Percentiles rank a stretch among this genome's conserved stretches.
Conservation (phyloP, 2,329 filamentous ascomycete species). For the Aspergillus neotritici region DNA sequence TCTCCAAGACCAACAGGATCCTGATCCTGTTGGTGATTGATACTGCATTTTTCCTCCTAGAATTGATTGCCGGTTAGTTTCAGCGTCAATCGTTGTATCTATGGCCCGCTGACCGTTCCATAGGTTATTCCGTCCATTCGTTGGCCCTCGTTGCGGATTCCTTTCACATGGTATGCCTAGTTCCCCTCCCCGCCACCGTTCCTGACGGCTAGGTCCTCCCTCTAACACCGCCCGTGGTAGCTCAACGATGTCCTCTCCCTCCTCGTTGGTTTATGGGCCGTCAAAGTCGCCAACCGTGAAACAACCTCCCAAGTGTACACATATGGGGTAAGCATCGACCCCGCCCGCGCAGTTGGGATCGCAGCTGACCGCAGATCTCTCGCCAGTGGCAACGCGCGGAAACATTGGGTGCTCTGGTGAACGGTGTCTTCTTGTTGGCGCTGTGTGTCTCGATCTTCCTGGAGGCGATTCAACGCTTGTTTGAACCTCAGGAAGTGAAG, state of each 20-base stretch:
- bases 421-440: constrained; percentile 94
- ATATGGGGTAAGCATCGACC: constrained; percentile 65
- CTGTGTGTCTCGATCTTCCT: constrained; percentile 94
- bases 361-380: constrained; percentile 7
- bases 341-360: constrained; percentile 1
- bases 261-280: constrained; percentile 88
- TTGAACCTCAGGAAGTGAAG: constrained; percentile 81
- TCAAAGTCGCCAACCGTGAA: constrained; percentile 77
- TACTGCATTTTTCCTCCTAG: constrained; percentile 80
- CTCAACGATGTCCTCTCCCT: constrained; percentile 97
- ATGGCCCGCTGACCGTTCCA: constrained; percentile 10
- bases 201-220: too few relatives aligned
- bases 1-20: constrained; percentile 90
- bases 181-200: background rate
- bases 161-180: constrained; percentile 79
- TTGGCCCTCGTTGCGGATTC: constrained; percentile 92
- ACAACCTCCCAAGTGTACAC: constrained; percentile 83
- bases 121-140: constrained; percentile 77
- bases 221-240: constrained; percentile 39
- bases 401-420: constrained; percentile 92
- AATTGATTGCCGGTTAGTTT: constrained; percentile 64
- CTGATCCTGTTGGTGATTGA: constrained; percentile 90
- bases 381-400: constrained; percentile 88
- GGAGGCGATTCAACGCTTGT: constrained; percentile 84
- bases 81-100: background rate